Evolutionary conservation across 2,329 filamentous ascomycete genomes (phyloP), one percentile per base, ranked within the genome.

Genomic region (Fusarium redolens): DNA sequence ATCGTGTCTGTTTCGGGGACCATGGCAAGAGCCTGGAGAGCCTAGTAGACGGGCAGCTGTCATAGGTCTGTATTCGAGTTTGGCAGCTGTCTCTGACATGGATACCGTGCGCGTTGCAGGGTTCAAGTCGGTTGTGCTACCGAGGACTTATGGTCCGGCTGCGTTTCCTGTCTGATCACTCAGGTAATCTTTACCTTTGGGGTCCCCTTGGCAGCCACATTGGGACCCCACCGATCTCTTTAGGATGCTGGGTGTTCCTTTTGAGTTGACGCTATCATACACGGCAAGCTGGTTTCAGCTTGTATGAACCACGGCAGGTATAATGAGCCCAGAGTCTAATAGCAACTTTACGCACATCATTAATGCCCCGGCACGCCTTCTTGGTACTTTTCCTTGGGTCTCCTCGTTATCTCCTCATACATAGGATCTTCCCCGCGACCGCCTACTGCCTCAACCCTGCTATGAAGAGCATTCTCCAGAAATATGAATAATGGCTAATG

Each of bases 41-140:
- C 33, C n/a, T 56, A 28, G 38, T n/a, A 51, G 35, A 48, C 52
- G 33, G 28, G 20, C 54, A 40, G 30, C 22, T 64, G 40, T 47
- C 25, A 57, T 61, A 41, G 61, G 40, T 51, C 55, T 33, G 61
- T 33, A 35, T 52, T 52, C 56, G 50, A 52, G 44, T 59, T 41
- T 35, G 52, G 56, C 30, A 67, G 56, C 28, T 57, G 48, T 22
- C 41, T 54, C 45, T 45, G 51, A 37, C 52, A 52, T 48, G 50
- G 59, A 57, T 54, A 52, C 41, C 31, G 35, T n/a, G 38, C 30
- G 28, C 35, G 35, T 41, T 59, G 37, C 62, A 65, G 62, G 57
- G 59, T 63, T 45, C 48, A 47, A 62, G 65, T 72, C 69, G 69
- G 70, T 43, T 73, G 47, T 67, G 48, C 64, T 71, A 43, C 62